Conservation (phyloP, 768 basidiomycete species). For the Lactarius sanguifluus region DNA sequence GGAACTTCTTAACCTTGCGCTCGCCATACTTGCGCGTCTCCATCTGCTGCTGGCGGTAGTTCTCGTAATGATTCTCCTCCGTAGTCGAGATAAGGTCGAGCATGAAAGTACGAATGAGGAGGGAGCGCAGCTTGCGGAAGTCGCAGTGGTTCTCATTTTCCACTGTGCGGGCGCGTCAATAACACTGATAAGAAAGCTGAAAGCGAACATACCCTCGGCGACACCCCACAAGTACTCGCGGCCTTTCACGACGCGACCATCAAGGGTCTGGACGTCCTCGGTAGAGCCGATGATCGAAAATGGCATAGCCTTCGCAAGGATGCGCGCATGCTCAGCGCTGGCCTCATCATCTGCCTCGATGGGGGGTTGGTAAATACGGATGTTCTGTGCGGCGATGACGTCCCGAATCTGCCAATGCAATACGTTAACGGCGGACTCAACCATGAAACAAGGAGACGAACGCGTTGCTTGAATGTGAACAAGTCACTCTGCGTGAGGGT, state of each 20-base stretch:
- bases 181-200: not conserved
- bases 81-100: conserved; percentile 94
- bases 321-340: conserved; percentile 83
- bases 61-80: conserved; percentile 96
- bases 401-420: conserved; percentile 66
- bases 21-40: conserved; percentile 99
- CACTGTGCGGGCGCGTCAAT: conserved; percentile 47
- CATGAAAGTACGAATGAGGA: conserved; percentile 98
- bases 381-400: conserved; percentile 86
- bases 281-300: conserved; percentile 99
- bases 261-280: conserved; percentile 86
- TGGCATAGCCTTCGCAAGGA: conserved; percentile 88
- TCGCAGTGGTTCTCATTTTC: conserved; percentile 99
- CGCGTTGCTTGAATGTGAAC: conserved; percentile 87
- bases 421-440: conserved; percentile 14
- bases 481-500: conserved; percentile 95
- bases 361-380: conserved; percentile 93
- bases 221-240: conserved; percentile 99
- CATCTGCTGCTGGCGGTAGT: conserved; percentile 98
- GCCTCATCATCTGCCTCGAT: conserved; percentile 87
- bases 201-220: conserved; percentile 74
- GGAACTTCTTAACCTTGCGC: conserved; percentile 96
- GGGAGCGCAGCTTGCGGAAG: conserved; percentile 94
- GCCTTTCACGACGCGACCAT: conserved; percentile 93
- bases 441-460: conserved; percentile 41